phyloP scores from a whole-genome alignment of 2,329 filamentous ascomycete genomes.

The Paracorniculantispora psalliotae region DNA sequence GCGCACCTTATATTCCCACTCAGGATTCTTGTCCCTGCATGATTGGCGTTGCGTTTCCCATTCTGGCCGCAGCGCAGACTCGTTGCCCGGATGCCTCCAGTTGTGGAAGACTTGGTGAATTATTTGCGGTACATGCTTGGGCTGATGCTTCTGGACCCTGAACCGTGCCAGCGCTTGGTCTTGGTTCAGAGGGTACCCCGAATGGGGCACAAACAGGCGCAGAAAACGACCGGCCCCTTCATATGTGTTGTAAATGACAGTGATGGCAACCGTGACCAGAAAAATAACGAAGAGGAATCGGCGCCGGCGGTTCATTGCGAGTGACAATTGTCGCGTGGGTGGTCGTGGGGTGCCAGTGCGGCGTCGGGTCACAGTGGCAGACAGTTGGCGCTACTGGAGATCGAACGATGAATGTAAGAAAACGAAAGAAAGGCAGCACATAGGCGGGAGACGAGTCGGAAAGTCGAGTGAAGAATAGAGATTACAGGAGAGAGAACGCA shows the following conservation, averaged over 20 bases:
- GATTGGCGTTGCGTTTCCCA: slow-evolving; percentile 62
- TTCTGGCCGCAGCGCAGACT: slow-evolving; percentile 55
- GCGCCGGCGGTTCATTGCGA: slow-evolving; percentile 5
- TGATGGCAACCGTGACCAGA: not conserved
- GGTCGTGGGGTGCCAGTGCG: not conserved
- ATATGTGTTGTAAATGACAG: not conserved
- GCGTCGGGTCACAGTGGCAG: not conserved
- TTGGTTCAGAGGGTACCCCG: slow-evolving; percentile 7
- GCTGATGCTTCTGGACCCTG: slow-evolving; percentile 1
- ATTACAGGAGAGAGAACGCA: not conserved
- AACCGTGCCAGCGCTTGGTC: slow-evolving; percentile 9
- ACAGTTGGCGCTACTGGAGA: not conserved
- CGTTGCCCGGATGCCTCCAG: slow-evolving; percentile 50
- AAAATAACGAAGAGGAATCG: not conserved
- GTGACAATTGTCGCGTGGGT: not conserved
- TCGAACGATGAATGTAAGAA: not conserved
- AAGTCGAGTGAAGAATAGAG: not conserved
- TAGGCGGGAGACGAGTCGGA: not conserved
- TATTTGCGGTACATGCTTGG: slow-evolving; percentile 56
- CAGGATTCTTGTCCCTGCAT: slow-evolving; percentile 62
- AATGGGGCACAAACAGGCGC: slow-evolving; percentile 5
- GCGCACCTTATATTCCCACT: slow-evolving; percentile 68
- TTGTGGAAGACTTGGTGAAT: slow-evolving; percentile 58
- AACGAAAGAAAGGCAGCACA: not conserved
- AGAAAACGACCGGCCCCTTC: not conserved